Percentiles rank a stretch among this genome's conserved stretches.
Conservation (phyloP, 2,329 filamentous ascomycete species). For the Pseudogymnoascus sp. region DNA sequence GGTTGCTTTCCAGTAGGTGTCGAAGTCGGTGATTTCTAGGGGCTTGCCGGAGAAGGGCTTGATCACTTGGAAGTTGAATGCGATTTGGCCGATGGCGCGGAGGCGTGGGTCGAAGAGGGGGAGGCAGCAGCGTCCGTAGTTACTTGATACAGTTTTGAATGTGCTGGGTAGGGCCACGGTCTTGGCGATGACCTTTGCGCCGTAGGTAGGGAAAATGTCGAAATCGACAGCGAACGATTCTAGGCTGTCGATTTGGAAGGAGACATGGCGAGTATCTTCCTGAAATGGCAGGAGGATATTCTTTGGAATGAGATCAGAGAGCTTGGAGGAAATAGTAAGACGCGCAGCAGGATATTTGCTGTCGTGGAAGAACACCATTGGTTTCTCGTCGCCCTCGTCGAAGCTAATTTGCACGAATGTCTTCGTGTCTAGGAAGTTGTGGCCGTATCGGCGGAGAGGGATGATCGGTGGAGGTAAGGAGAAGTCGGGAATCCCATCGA, state of each 20-base stretch:
- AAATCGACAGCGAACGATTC: slow-evolving; percentile 93
- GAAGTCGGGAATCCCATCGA: slow-evolving; percentile 83
- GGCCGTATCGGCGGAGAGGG: slow-evolving; percentile 84
- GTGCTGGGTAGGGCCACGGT: slow-evolving; percentile 84
- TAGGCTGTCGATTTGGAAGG: slow-evolving; percentile 91
- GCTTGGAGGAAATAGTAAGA: slow-evolving; percentile 92
- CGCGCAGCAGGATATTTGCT: slow-evolving; percentile 93
- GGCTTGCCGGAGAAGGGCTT: slow-evolving; percentile 91
- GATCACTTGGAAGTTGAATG: slow-evolving; percentile 91
- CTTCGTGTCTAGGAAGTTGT: slow-evolving; percentile 98
- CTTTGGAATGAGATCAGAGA: slow-evolving; percentile 90
- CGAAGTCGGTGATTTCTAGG: slow-evolving; percentile 94
- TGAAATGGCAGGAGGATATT: slow-evolving; percentile 94
- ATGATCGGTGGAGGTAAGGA: slow-evolving; percentile 94
- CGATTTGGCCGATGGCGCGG: slow-evolving; percentile 85
- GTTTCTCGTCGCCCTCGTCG: slow-evolving; percentile 62
- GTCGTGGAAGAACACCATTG: slow-evolving; percentile 92
- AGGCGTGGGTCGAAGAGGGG: slow-evolving; percentile 89
- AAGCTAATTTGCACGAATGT: slow-evolving; percentile 92
- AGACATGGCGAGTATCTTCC: slow-evolving; percentile 87
- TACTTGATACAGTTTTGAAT: slow-evolving; percentile 68
- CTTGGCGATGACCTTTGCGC: slow-evolving; percentile 94
- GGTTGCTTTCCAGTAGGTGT: slow-evolving; percentile 98
- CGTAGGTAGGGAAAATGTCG: slow-evolving; percentile 95
- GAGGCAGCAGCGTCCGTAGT: slow-evolving; percentile 71